A percentile compares a stretch with the other conserved stretches of the same genome.
These are phyloP conservation scores for Suillus hirtellus DNA, from an alignment of 768 basidiomycete species.

Conservation along the genomic window DNA sequence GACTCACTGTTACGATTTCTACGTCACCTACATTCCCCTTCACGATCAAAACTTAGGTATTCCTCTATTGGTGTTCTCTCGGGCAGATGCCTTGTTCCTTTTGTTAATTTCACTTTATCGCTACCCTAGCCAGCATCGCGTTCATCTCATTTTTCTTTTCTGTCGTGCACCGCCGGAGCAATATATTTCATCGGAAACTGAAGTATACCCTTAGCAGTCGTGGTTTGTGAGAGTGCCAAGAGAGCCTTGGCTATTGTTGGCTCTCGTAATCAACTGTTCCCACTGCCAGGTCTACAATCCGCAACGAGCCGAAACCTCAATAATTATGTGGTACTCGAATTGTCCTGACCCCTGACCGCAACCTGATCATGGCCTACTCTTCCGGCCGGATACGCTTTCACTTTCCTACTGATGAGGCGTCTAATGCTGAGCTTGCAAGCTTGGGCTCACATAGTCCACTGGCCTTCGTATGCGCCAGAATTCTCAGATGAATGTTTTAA, in stretches of 20 bases:
- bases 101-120: conserved; percentile 31
- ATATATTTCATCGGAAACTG: conserved; percentile 16
- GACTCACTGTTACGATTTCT: conserved; percentile 20
- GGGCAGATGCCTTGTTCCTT: conserved; percentile 28
- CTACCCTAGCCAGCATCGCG: conserved; percentile 32
- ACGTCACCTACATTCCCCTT: conserved; percentile 21
- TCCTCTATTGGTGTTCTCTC: conserved; percentile 33
- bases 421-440: not conserved
- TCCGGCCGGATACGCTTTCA: not conserved
- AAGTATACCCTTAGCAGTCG: conserved; percentile 11
- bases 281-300: not conserved
- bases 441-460: not conserved
- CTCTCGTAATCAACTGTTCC: not conserved
- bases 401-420: not conserved
- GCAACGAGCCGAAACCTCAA: not conserved
- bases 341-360: not conserved
- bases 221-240: not conserved
- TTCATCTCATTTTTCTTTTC: conserved; percentile 18
- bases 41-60: conserved; percentile 39
- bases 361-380: too few relatives aligned
- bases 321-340: too few relatives aligned
- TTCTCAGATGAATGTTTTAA: not conserved
- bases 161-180: conserved; percentile 11
- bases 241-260: not conserved
- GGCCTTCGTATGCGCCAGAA: not conserved